phyloP scores from a whole-genome alignment of 352 stramenopile genomes.

The Phytophthora lateralis region DNA sequence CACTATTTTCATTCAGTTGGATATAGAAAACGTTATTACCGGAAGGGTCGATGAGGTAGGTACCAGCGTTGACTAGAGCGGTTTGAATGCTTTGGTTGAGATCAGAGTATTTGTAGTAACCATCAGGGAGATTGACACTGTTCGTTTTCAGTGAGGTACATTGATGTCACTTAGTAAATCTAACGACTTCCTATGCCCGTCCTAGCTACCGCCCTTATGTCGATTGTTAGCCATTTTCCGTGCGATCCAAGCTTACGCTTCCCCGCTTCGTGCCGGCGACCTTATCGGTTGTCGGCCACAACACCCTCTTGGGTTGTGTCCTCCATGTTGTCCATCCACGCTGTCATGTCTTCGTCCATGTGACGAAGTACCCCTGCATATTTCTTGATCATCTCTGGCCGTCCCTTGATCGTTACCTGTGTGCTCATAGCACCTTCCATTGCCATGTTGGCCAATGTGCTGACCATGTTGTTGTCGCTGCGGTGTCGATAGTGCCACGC shows the following conservation, averaged over 20 bases:
- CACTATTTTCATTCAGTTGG: too few relatives aligned
- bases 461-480: not conserved
- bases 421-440: not conserved
- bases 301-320: constrained; percentile 2
- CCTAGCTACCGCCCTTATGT: not conserved
- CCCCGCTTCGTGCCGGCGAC: constrained; percentile 1
- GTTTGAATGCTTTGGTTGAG: too few relatives aligned
- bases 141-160: too few relatives aligned
- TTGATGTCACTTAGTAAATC: not conserved
- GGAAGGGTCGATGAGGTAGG: too few relatives aligned
- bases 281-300: constrained; percentile 5
- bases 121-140: too few relatives aligned
- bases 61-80: too few relatives aligned
- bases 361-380: not conserved
- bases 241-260: constrained; percentile 3
- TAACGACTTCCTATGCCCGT: constrained; percentile 7
- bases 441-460: not conserved
- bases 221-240: not conserved
- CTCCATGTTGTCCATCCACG: not conserved
- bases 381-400: not conserved
- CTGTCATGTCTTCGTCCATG: not conserved
- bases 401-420: not conserved
- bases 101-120: too few relatives aligned
- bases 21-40: too few relatives aligned
- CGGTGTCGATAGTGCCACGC: not conserved